Conservation (phyloP, 106 monocot genomes). For the Xerophyta viscosa region DNA sequence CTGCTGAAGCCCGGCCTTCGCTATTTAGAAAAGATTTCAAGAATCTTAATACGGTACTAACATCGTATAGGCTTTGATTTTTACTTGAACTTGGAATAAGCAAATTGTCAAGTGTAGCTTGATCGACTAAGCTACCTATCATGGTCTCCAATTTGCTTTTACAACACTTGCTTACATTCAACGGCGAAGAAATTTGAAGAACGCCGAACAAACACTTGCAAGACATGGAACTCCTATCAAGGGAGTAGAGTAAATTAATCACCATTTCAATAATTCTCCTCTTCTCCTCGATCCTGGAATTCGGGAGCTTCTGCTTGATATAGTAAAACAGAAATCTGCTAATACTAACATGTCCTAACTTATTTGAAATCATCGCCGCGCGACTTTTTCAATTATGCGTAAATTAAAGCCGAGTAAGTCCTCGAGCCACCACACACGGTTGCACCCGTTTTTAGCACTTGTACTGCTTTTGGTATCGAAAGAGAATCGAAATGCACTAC, state of each 20-base stretch:
- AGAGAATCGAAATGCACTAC: constrained; percentile 57
- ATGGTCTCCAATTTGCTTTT: constrained; percentile 51
- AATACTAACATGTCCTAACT: constrained; percentile 36
- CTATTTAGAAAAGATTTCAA: constrained; percentile 44
- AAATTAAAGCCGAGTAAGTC: constrained; percentile 39
- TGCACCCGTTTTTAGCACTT: constrained; percentile 27
- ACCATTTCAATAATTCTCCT: constrained; percentile 28
- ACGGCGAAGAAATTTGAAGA: constrained; percentile 38
- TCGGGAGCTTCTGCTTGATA: constrained; percentile 33
- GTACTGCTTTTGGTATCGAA: constrained; percentile 54
- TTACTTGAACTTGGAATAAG: constrained; percentile 41
- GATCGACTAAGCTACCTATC: constrained; percentile 65
- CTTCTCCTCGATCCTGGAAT: constrained; percentile 33
- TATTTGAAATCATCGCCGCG: constrained; percentile 31
- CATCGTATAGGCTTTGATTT: constrained; percentile 57
- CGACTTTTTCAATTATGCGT: constrained; percentile 18
- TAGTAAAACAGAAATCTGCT: constrained; percentile 73
- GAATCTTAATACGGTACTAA: constrained; percentile 58
- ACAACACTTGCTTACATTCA: constrained; percentile 24
- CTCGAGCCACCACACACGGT: constrained; percentile 82
- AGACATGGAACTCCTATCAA: constrained; percentile 43
- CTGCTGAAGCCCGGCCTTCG: constrained; percentile 13
- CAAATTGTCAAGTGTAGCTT: constrained; percentile 63
- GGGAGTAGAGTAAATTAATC: constrained; percentile 43
- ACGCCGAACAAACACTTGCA: constrained; percentile 67